These are phyloP conservation scores for Rauvolfia tetraphylla DNA, from an alignment of 257 asterid genomes.

Conservation along the genomic window DNA sequence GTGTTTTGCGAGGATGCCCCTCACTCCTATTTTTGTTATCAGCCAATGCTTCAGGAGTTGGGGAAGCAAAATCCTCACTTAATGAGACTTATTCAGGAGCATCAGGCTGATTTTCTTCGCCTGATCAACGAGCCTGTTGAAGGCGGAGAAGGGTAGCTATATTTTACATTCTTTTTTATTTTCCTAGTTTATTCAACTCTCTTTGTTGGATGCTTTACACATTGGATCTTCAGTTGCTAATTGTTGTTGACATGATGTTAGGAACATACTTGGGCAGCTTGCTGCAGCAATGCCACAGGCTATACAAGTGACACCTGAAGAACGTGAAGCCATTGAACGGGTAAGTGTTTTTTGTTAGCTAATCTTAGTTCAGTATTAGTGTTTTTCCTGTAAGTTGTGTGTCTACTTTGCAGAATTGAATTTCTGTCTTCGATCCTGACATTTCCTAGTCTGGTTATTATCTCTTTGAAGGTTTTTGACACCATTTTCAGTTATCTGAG, in stretches of 20 bases:
- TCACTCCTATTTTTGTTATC: constrained; percentile 32
- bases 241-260: constrained; percentile 18
- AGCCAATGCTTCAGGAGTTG: constrained; percentile 92
- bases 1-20: not conserved
- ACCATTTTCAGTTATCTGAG: not conserved
- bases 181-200: not conserved
- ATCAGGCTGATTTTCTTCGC: constrained; percentile 83
- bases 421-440: not conserved
- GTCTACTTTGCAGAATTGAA: not conserved
- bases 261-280: constrained; percentile 54
- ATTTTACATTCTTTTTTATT: constrained; percentile 2
- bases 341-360: constrained; percentile 30
- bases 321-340: constrained; percentile 71
- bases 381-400: too few relatives aligned
- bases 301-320: constrained; percentile 62
- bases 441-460: not conserved
- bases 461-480: not conserved
- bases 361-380: not conserved
- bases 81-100: constrained; percentile 72
- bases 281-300: constrained; percentile 66
- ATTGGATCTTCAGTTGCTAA: not conserved
- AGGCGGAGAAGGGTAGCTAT: constrained; percentile 74
- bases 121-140: constrained; percentile 78
- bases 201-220: not conserved
- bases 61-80: constrained; percentile 83